A percentile compares a stretch with the other conserved stretches of the same genome.
phyloP scores from a whole-genome alignment of 495 filamentous ascomycete genomes.

The Neurospora sp. region DNA sequence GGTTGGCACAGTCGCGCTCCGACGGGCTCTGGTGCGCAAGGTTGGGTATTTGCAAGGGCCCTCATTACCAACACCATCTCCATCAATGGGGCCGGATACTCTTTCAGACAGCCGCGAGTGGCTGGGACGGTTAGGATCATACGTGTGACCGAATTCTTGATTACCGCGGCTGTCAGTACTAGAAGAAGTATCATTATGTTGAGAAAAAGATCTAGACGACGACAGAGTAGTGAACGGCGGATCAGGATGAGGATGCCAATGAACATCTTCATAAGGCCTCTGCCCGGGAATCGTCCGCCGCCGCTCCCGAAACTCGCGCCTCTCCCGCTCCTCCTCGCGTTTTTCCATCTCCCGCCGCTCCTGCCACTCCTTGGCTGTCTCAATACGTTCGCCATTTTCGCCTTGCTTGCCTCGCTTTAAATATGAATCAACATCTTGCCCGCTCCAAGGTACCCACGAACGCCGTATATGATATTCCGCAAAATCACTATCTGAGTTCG shows the following conservation, averaged over 20 bases:
- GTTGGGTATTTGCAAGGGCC: neutral
- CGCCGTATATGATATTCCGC: neutral
- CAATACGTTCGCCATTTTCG: neutral
- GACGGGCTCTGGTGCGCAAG: neutral
- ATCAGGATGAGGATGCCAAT: neutral
- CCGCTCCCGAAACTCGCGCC: neutral
- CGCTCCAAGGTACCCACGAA: neutral
- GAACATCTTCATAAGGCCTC: neutral
- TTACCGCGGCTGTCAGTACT: neutral
- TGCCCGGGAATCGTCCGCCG: neutral
- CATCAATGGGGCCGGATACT: neutral
- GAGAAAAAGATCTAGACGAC: neutral
- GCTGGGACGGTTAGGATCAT: neutral
- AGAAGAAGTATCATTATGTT: neutral
- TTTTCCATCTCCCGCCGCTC: neutral
- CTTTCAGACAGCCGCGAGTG: neutral
- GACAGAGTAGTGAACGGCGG: neutral
- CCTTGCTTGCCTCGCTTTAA: neutral
- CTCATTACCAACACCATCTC: neutral
- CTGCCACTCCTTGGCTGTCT: neutral
- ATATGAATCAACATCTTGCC: neutral
- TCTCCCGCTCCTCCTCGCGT: neutral
- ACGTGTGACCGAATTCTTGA: neutral
- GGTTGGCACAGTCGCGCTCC: neutral
- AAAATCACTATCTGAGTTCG: neutral